These are phyloP conservation scores for Flagelloscypha sp. DNA, from an alignment of 768 basidiomycete species.

Conservation along the genomic window DNA sequence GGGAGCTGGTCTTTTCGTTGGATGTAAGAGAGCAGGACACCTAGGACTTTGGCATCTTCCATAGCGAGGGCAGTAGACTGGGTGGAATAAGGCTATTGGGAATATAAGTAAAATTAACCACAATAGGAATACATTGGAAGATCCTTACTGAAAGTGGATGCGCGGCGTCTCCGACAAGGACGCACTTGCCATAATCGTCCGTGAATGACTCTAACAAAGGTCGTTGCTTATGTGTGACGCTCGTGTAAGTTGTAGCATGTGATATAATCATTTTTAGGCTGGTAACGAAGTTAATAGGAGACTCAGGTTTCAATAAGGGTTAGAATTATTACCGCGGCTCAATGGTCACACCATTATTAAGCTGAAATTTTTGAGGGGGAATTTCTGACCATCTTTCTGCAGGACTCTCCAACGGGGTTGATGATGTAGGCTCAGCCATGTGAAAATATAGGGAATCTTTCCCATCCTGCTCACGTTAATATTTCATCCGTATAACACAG, in stretches of 20 bases:
- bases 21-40: conserved; percentile 49
- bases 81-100: conserved; percentile 41
- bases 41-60: conserved; percentile 57
- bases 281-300: no score
- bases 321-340: conserved; percentile 31
- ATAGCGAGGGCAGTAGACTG: conserved; percentile 44
- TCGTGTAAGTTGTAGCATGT: conserved; percentile 20
- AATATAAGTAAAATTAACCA: not conserved
- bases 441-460: no score
- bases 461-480: no score
- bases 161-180: conserved; percentile 54
- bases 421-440: no score
- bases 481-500: no score
- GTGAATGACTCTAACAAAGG: conserved; percentile 38
- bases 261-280: no score
- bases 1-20: conserved; percentile 38
- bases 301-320: no score
- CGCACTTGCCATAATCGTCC: conserved; percentile 37
- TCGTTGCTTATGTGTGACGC: conserved; percentile 21
- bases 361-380: no score
- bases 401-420: no score
- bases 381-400: no score
- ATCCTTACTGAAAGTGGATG: conserved; percentile 42
- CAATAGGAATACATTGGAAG: conserved; percentile 1
- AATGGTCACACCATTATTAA: no score